Base-by-base conservation (phyloP, 2,329 filamentous ascomycete genomes). In the Diaporthe nobilis region DNA sequence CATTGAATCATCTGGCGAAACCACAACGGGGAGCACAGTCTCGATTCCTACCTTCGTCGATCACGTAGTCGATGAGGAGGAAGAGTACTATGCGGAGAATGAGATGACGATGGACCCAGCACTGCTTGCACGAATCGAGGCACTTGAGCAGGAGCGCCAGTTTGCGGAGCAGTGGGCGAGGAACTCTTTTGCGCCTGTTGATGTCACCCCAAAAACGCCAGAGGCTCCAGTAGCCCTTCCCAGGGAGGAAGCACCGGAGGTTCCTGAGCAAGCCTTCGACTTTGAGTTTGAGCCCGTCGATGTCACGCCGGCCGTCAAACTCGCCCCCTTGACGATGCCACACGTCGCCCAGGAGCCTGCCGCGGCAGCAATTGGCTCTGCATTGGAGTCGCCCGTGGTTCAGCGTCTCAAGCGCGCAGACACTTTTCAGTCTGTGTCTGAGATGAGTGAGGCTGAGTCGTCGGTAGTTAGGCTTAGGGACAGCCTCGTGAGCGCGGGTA, bases 101-200 rank as follows among this genome's bases (percentile, higher is more conserved):
- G 28, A 73, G 57, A 44, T 28, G 44, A 17, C 67, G 28, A 55
- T 72, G 68, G 68, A 74, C 57, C 17, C 73, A 25, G 77, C 58
- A 42, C 80, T 83, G 72, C 78, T 81, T 60, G 81, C 82, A 13
- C 81, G 81, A 70, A 82, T 83, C 71, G 80, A 81, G 72, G 82
- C 81, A 3, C 79, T 83, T 1, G 82, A 83, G 79, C 80, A 81
- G 70, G 82, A 83, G 77, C 78, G 80, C 28, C 53, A 79, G 22
- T 82, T 80, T 57, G 81, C 78, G 7, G 79, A 81, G 75, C 77
- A 78, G 47, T 76, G 77, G 31, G 80, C 79, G 10, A 72, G 49
- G 63, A 61, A 53, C 12, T 55, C 71, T 34, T 71, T 67, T 70
- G 65, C 72, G 39, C n/a, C 44, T 51, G 39, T 75, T 42, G 34